A percentile compares a stretch with the other conserved stretches of the same genome.
phyloP scores from a whole-genome alignment of 1,284 basidiomycete species.

The Ustilago trichophora region DNA sequence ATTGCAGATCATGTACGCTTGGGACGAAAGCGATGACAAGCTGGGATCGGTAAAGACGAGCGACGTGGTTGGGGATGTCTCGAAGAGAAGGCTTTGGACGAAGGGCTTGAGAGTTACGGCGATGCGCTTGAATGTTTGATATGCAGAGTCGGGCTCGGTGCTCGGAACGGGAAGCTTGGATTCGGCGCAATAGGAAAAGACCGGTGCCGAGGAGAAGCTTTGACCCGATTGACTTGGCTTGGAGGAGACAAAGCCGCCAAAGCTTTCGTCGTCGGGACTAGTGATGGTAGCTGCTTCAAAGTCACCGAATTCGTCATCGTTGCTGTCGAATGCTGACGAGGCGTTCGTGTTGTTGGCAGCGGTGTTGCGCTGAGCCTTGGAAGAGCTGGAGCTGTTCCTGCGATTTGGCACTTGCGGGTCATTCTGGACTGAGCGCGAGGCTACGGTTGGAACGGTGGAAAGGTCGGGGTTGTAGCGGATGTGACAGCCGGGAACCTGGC shows the following conservation, averaged over 20 bases:
- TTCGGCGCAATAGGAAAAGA: slow-evolving; percentile 41
- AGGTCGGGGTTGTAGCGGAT: slow-evolving; percentile 35
- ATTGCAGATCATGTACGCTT: slow-evolving; percentile 71
- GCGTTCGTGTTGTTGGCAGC: neutral
- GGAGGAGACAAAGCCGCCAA: slow-evolving; percentile 73
- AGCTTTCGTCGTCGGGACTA: slow-evolving; percentile 37
- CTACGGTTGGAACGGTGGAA: slow-evolving; percentile 18
- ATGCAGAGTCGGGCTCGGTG: slow-evolving; percentile 29
- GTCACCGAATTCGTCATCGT: slow-evolving; percentile 83
- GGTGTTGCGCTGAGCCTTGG: neutral
- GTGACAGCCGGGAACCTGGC: slow-evolving; percentile 31
- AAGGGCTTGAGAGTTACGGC: slow-evolving; percentile 41
- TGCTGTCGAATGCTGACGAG: slow-evolving; percentile 17
- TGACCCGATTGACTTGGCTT: slow-evolving; percentile 18
- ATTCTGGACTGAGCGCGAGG: slow-evolving; percentile 2
- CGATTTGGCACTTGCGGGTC: neutral
- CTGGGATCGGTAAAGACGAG: slow-evolving; percentile 34
- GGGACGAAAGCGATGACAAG: slow-evolving; percentile 32
- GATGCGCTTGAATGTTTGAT: slow-evolving; percentile 48
- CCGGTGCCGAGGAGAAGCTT: slow-evolving; percentile 37
- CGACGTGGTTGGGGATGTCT: slow-evolving; percentile 32
- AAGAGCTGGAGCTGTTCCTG: slow-evolving; percentile 9
- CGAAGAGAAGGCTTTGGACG: slow-evolving; percentile 36
- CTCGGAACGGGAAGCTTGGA: slow-evolving; percentile 35
- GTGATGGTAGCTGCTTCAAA: slow-evolving; percentile 33